Base-by-base conservation (phyloP, 2,329 filamentous ascomycete genomes). In the Ceratocystis lukuohia region DNA sequence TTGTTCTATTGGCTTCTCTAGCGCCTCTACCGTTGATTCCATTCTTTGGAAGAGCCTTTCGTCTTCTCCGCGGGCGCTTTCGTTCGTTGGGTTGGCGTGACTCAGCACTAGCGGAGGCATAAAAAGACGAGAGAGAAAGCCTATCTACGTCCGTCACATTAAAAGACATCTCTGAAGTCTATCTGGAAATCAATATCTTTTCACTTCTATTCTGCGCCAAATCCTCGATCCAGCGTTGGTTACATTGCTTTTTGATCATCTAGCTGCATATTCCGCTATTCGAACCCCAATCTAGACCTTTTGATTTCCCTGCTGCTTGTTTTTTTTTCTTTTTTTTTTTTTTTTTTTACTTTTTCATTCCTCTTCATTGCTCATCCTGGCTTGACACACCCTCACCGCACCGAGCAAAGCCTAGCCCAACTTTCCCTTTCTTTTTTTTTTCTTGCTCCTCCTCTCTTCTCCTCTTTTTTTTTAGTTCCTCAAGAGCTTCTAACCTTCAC, bases 391-490 rank as follows among this genome's bases (percentile, higher is more conserved):
- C 37, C 44, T 50, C 61, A 37, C 61, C 61, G 44, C 46, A 50
- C 44, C 46, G 30, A 48, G 61, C n/a, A 62, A 41, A 12, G 25
- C 61, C 5, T 20, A 33, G 41, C 46, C 44, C 44, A 48, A 33
- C 44, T 48, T 48, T 30, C 46, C 30, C 61, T 63, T 50, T 30
- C 25, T 63, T 63, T 45, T 63, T 63, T 63, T 46, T 63, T 63
- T 25, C 8, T 30, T 63, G 6, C 22, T 33, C 46, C 44, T 63
- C 37, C 48, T 63, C 61, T 50, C 41, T 48, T 63, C 41, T 63
- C 46, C 44, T 25, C 20, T 62, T 63, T 63, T 45, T 44, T 25
- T 20, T n/a, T 22, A 45, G 15, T 15, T 20, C 30, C 61, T 22
- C 22, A 12, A 44, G 33, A 33, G 25, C 61, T 15, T 63, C 61